These are phyloP conservation scores for Pyrenophora teres DNA, from an alignment of 2,329 filamentous ascomycete genomes.

Conservation along the genomic window DNA sequence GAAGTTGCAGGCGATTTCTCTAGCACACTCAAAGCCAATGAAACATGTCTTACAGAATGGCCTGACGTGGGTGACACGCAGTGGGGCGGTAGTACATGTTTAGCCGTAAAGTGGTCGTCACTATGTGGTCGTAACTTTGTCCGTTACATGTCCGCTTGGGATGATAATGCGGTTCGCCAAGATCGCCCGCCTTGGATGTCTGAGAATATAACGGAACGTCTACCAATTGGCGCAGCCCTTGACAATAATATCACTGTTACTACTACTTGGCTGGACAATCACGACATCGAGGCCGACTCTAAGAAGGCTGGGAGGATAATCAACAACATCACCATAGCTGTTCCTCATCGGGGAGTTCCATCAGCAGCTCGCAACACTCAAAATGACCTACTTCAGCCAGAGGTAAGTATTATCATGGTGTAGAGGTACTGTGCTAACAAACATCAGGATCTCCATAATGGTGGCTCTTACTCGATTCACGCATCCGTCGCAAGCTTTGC, in stretches of 20 bases:
- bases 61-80: conserved; percentile 8
- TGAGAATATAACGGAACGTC: conserved; percentile 1
- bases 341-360: conserved; percentile 9
- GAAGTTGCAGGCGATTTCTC: conserved; percentile 10
- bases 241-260: conserved; percentile 10
- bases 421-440: background rate
- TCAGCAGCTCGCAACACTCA: conserved; percentile 7
- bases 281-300: conserved; percentile 1
- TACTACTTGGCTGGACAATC: conserved; percentile 5
- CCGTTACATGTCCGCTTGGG: conserved; percentile 9
- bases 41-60: conserved; percentile 8
- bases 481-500: conserved; percentile 11
- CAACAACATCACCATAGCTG: conserved; percentile 14
- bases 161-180: background rate
- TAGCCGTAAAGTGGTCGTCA: conserved; percentile 10
- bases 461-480: conserved; percentile 9
- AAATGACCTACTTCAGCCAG: conserved; percentile 9
- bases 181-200: conserved; percentile 4
- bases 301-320: conserved; percentile 11
- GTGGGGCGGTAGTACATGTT: conserved; percentile 10
- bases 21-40: background rate
- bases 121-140: conserved; percentile 9
- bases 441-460: conserved; percentile 1
- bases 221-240: conserved; percentile 5
- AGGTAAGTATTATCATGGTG: background rate